These are phyloP conservation scores for Solanum piurae DNA, from an alignment of 257 asterid genomes.

Conservation along the genomic window DNA sequence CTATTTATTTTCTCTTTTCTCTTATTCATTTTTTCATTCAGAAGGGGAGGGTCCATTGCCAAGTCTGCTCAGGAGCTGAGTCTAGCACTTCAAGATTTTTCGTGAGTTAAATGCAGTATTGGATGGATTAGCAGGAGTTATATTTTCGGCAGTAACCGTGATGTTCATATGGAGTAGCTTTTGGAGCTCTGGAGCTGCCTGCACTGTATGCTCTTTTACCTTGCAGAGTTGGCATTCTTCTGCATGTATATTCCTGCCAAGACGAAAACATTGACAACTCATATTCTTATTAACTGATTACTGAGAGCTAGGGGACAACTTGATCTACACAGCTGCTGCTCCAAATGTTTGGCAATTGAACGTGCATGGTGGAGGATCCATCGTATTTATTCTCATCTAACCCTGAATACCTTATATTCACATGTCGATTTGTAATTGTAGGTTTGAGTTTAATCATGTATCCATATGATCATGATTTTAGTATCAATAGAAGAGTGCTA, in stretches of 20 bases:
- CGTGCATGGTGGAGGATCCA: conserved; percentile 10
- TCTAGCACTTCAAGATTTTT: conserved; percentile 77
- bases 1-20: not conserved
- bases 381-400: not conserved
- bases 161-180: not conserved
- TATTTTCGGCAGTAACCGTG: not conserved
- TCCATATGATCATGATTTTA: not conserved
- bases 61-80: conserved; percentile 83
- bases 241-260: conserved; percentile 5
- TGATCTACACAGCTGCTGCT: not conserved
- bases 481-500: not conserved
- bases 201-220: not conserved
- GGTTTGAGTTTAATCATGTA: not conserved
- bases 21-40: conserved; percentile 12
- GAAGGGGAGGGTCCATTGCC: conserved; percentile 88
- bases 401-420: not conserved
- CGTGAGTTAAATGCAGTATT: conserved; percentile 9
- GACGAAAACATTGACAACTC: conserved; percentile 5
- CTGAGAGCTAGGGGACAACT: not conserved
- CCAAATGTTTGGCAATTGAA: not conserved
- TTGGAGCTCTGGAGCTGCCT: conserved; percentile 2
- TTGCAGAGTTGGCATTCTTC: not conserved
- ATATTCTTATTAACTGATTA: not conserved
- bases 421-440: not conserved
- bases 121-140: not conserved